Percentiles rank a stretch among this genome's conserved stretches.
Evolutionary conservation across 192 early-diverging fungal species (phyloP).

Genomic region (Gryganskiella cystojenkinii): DNA sequence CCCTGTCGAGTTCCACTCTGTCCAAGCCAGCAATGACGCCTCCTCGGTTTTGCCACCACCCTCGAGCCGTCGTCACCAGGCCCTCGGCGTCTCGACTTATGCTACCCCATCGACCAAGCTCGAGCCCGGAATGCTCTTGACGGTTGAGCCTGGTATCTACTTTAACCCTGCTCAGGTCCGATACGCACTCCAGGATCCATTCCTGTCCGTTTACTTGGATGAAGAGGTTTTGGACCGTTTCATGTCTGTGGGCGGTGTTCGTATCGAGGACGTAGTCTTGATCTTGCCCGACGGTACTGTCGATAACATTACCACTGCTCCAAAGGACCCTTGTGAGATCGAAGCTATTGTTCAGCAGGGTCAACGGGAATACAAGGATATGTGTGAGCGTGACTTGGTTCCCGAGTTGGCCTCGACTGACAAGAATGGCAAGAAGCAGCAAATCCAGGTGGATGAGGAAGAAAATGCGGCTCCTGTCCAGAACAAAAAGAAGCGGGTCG

Average conservation of each 20-base stretch:
- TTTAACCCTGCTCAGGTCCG: conserved; percentile 87
- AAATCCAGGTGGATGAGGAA: background rate
- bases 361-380: conserved; percentile 3
- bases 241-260: conserved; percentile 88
- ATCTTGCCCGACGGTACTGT: conserved; percentile 75
- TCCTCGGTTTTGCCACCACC: conserved; percentile 17
- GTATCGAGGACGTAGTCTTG: conserved; percentile 92
- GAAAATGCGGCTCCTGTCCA: background rate
- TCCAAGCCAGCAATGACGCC: background rate
- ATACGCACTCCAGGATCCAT: conserved; percentile 65
- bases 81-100: conserved; percentile 63
- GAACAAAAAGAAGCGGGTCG: conserved; percentile 34
- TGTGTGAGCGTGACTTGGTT: background rate
- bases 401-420: background rate
- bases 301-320: conserved; percentile 86
- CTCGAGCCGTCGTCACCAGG: conserved; percentile 66
- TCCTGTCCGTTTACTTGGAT: conserved; percentile 71
- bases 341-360: conserved; percentile 59
- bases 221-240: conserved; percentile 72
- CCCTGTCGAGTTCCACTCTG: conserved; percentile 24
- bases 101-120: conserved; percentile 63
- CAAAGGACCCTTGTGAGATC: conserved; percentile 80
- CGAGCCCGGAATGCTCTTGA: conserved; percentile 85
- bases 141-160: conserved; percentile 95
- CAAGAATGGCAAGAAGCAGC: conserved; percentile 3